Base-by-base conservation (phyloP, 208 protist genomes). In the Herpetomonas samuelpessoai region DNA sequence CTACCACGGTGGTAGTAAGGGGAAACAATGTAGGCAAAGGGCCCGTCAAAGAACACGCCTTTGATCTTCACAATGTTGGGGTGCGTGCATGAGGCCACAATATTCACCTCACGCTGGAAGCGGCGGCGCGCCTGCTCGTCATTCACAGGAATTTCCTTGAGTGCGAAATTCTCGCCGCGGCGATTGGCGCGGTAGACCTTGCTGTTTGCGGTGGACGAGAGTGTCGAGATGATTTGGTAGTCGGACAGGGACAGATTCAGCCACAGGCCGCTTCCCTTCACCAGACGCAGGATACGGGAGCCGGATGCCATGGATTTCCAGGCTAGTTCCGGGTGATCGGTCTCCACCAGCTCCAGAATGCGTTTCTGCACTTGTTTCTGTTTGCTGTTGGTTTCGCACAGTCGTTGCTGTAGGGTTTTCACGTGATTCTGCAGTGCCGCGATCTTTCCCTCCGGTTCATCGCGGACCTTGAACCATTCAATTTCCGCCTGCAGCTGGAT, bases 1-100 rank as follows among this genome's bases (percentile, higher is more conserved):
- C 74, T 84, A 22, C 83, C 79, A 31, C 73, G 72, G 39, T 68
- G 66, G 41, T 78, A 86, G 46, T 74, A 86, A n/a, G 76, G 83
- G 2, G 86, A 46, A 4, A 90, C 39, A 14, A 90, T 66, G 62
- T 90, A 90, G 24, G 79, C 79, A 39, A 83, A 85, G 4, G 79
- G 79, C 3, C 83, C 83, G 38, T 90, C 83, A 57, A 86, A 86
- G 62, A 90, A 90, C 57, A 90, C 83, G 19, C 79, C 83, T 31
- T 77, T 86, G 55, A 90, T 68, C n/a, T 65, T 67, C 10, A 90
- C 73, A 21, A 90, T 76, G 55, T 90, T 86, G 19, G 79, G 83
- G 66, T 90, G 83, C 28, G 54, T 73, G 68, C 73, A 82, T 24
- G 41, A 26, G 18, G 76, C 78, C 7, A 86, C 63, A 29, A 90